Percentiles rank a stretch among this genome's conserved stretches.
Conservation (phyloP, 768 basidiomycete species). For the Austroboletus festivus region DNA sequence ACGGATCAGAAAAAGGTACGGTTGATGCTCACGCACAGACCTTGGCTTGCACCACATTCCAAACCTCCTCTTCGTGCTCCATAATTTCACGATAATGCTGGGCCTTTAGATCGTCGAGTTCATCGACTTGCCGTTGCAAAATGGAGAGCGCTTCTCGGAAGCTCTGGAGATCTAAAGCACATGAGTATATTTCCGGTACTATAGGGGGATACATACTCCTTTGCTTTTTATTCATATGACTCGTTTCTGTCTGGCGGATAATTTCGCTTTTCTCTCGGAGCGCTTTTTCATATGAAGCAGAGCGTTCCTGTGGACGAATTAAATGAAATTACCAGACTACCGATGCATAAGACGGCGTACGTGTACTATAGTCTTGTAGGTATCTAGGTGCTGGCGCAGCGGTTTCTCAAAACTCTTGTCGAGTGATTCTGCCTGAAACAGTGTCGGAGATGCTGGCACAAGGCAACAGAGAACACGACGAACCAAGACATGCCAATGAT, state of each 20-base stretch:
- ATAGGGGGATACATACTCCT: constrained; percentile 56
- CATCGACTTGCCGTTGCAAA: constrained; percentile 87
- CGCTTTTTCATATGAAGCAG: constrained; percentile 76
- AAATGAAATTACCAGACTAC: background rate
- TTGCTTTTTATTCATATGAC: constrained; percentile 80
- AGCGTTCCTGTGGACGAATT: constrained; percentile 62
- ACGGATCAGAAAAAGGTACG: constrained; percentile 13
- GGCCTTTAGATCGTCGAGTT: constrained; percentile 80
- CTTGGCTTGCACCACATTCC: constrained; percentile 88
- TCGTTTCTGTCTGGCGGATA: constrained; percentile 82
- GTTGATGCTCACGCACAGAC: constrained; percentile 33
- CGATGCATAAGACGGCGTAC: constrained; percentile 38
- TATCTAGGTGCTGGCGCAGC: constrained; percentile 77
- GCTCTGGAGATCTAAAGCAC: constrained; percentile 71
- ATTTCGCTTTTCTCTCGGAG: constrained; percentile 80
- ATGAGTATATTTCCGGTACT: constrained; percentile 7
- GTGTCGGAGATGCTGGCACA: constrained; percentile 4
- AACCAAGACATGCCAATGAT: constrained; percentile 90
- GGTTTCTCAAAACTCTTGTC: constrained; percentile 90
- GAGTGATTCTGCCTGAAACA: constrained; percentile 69
- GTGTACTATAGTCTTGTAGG: constrained; percentile 69
- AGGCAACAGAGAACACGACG: constrained; percentile 27
- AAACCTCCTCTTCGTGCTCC: constrained; percentile 93
- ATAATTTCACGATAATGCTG: constrained; percentile 86
- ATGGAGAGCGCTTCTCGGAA: constrained; percentile 82